Evolutionary conservation across 2,329 filamentous ascomycete genomes (phyloP).

Genomic region (Orbilia blumenaviensis): DNA sequence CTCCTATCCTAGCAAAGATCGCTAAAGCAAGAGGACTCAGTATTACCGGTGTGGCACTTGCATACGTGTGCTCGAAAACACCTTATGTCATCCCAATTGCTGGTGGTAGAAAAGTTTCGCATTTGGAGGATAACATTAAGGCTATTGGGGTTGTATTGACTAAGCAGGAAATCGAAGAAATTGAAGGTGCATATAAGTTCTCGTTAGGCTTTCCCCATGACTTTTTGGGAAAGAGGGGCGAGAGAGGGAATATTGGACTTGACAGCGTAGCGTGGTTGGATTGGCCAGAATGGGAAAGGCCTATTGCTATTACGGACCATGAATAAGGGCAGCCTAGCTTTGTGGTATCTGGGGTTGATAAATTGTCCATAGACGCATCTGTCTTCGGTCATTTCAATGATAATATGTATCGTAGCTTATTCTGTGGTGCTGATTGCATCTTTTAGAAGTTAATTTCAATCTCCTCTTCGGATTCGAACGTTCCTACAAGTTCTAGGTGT

Average conservation of each 20-base stretch:
- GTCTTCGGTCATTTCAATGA: no score
- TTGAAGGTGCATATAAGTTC: conserved; percentile 71
- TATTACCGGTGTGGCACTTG: conserved; percentile 73
- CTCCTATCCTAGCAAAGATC: conserved; percentile 69
- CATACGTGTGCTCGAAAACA: conserved; percentile 77
- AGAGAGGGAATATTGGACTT: conserved; percentile 15
- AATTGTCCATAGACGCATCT: no score
- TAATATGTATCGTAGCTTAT: no score
- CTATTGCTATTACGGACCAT: conserved; percentile 35
- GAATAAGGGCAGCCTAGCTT: not conserved
- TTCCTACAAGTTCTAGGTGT: no score
- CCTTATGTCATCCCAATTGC: conserved; percentile 78
- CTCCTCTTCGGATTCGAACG: no score
- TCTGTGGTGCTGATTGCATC: no score
- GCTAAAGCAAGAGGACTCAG: conserved; percentile 67
- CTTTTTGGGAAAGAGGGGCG: conserved; percentile 60
- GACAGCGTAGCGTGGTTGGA: conserved; percentile 46
- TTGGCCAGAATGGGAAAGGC: conserved; percentile 23
- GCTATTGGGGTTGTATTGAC: conserved; percentile 71
- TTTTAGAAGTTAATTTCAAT: no score
- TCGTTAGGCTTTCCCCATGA: conserved; percentile 74
- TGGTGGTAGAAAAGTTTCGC: conserved; percentile 74
- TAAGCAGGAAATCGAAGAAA: conserved; percentile 71
- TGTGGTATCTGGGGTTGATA: no score
- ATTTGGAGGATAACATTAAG: conserved; percentile 75